These are phyloP conservation scores for Drechslerella coelobrocha DNA, from an alignment of 2,329 filamentous ascomycete species.

Conservation along the genomic window DNA sequence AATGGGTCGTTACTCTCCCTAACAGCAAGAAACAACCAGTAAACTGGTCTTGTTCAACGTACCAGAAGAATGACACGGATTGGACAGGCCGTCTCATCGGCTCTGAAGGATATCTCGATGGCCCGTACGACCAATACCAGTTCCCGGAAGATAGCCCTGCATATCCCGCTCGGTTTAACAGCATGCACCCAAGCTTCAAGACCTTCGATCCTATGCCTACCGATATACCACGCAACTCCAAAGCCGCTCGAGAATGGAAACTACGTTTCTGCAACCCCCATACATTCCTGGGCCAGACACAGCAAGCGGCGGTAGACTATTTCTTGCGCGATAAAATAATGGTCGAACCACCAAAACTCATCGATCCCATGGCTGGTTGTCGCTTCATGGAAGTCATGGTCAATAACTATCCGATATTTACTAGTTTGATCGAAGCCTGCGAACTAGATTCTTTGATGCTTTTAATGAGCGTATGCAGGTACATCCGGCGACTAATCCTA, in stretches of 20 bases:
- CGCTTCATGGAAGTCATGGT: constrained; percentile 45
- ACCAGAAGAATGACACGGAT: constrained; percentile 34
- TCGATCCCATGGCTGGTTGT: constrained; percentile 24
- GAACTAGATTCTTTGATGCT: constrained; percentile 42
- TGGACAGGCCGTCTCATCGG: constrained; percentile 43
- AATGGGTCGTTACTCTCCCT: constrained; percentile 44
- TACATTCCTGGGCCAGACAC: constrained; percentile 41
- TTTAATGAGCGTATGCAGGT: constrained; percentile 39
- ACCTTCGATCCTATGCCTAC: constrained; percentile 42
- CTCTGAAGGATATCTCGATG: constrained; percentile 33
- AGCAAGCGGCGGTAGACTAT: constrained; percentile 45
- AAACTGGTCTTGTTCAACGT: constrained; percentile 31
- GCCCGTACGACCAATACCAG: constrained; percentile 47
- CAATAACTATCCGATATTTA: constrained; percentile 45
- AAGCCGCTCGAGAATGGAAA: constrained; percentile 43
- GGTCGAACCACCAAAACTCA: constrained; percentile 19
- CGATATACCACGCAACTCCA: constrained; percentile 19
- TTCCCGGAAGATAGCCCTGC: constrained; percentile 14
- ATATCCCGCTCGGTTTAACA: constrained; percentile 23
- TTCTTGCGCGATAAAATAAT: constrained; percentile 22
- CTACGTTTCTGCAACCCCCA: constrained; percentile 43
- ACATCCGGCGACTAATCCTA: constrained; percentile 36
- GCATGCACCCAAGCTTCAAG: constrained; percentile 41
- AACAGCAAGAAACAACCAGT: constrained; percentile 41
- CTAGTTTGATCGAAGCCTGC: constrained; percentile 41